Evolutionary conservation across 352 stramenopile species (phyloP).

Genomic region (Hyaloperonospora arabidopsidis): DNA sequence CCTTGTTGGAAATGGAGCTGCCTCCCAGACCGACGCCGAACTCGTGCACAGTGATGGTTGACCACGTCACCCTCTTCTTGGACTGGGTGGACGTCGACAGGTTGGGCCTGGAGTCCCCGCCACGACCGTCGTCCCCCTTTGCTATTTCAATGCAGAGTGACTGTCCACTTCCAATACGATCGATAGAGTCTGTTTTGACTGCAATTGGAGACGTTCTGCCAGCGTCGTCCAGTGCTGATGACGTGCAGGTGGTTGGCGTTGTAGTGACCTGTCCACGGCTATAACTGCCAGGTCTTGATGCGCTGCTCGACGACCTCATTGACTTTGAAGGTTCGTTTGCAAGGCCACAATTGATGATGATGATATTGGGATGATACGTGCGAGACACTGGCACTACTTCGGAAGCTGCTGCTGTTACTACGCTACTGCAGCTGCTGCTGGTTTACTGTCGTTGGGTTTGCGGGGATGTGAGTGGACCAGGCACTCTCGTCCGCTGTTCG

Average conservation of each 20-base stretch:
- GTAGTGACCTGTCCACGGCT: conserved; percentile 4
- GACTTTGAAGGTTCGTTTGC: conserved; percentile 4
- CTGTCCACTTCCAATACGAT: conserved; percentile 3
- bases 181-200: background rate
- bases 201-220: background rate
- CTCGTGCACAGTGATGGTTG: conserved; percentile 52
- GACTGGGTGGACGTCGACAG: background rate
- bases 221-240: conserved; percentile 6
- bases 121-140: background rate
- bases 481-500: conserved; percentile 10
- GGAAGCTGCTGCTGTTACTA: too few relatives aligned
- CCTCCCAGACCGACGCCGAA: conserved; percentile 45
- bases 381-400: conserved; percentile 12
- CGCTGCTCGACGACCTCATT: conserved; percentile 12
- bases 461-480: conserved; percentile 22
- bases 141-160: background rate
- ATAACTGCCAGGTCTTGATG: conserved; percentile 5
- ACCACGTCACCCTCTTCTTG: conserved; percentile 34
- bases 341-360: conserved; percentile 8
- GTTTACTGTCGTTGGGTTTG: conserved; percentile 19
- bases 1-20: conserved; percentile 40
- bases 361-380: conserved; percentile 7
- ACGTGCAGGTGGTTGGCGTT: background rate
- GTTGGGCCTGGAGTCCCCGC: background rate
- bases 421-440: too few relatives aligned